phyloP scores from a whole-genome alignment of 495 filamentous ascomycete species.

The Margaritispora aquatica region DNA sequence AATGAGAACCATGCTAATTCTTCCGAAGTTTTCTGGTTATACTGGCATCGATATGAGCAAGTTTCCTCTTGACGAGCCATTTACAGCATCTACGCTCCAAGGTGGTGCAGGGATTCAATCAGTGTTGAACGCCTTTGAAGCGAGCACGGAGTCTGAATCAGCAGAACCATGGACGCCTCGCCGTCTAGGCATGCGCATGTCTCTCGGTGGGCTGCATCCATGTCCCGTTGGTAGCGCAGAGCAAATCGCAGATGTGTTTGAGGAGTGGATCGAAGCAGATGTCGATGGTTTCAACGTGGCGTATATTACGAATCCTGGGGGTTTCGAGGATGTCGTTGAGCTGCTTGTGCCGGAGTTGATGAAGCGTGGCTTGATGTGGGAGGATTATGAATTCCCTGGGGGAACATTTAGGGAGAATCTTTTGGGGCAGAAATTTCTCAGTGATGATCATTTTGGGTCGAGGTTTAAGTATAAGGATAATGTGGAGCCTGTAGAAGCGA shows the following conservation, averaged over 20 bases:
- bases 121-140: background rate
- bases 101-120: background rate
- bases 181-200: background rate
- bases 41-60: slow-evolving; percentile 55
- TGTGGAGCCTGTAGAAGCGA: too few species aligned
- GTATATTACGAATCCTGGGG: background rate
- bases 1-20: too few species aligned
- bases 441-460: background rate
- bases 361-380: background rate
- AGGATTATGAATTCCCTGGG: background rate
- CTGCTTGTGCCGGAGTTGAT: background rate
- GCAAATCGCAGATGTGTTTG: slow-evolving; percentile 55
- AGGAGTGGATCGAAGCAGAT: slow-evolving; percentile 57
- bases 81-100: background rate
- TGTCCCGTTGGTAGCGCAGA: slow-evolving; percentile 46
- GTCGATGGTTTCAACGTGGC: slow-evolving; percentile 57
- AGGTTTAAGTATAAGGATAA: background rate
- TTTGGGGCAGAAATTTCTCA: background rate
- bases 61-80: slow-evolving; percentile 42
- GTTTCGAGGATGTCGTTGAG: background rate
- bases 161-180: background rate
- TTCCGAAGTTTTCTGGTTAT: slow-evolving; percentile 49
- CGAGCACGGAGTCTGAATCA: background rate
- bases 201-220: slow-evolving; percentile 36
- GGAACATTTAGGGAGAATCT: background rate